phyloP scores from a whole-genome alignment of 345 rosid species.

The Aethionema arabicum region DNA sequence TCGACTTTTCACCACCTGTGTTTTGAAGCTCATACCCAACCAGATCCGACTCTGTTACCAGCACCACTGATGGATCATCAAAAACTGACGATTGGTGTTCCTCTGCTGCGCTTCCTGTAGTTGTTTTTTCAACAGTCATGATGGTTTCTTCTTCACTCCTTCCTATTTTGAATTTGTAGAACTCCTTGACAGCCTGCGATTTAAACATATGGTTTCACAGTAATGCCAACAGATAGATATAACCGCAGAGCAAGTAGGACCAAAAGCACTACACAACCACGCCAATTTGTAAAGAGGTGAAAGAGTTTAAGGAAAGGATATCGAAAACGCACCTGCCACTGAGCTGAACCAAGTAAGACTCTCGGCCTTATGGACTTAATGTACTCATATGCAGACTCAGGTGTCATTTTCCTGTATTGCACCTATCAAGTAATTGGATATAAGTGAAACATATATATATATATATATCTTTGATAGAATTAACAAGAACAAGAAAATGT shows the following conservation, averaged over 20 bases:
- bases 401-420: slow-evolving; percentile 49
- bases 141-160: slow-evolving; percentile 14
- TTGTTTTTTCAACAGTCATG: slow-evolving; percentile 9
- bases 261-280: background rate
- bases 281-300: no score
- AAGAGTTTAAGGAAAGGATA: background rate
- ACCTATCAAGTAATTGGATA: slow-evolving; percentile 32
- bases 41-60: slow-evolving; percentile 52
- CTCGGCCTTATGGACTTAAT: slow-evolving; percentile 57
- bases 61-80: slow-evolving; percentile 49
- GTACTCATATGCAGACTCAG: slow-evolving; percentile 50
- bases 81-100: slow-evolving; percentile 30
- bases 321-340: slow-evolving; percentile 44
- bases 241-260: background rate
- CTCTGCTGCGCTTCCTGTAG: background rate
- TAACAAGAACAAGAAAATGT: background rate
- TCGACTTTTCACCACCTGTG: slow-evolving; percentile 24
- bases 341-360: slow-evolving; percentile 52
- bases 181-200: slow-evolving; percentile 50
- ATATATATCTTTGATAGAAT: background rate
- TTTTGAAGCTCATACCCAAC: slow-evolving; percentile 47
- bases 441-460: background rate
- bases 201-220: background rate
- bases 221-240: no score
- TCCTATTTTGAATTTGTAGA: slow-evolving; percentile 36